Conservation (phyloP, 2,329 filamentous ascomycete species). For the Didymella segeticola region DNA sequence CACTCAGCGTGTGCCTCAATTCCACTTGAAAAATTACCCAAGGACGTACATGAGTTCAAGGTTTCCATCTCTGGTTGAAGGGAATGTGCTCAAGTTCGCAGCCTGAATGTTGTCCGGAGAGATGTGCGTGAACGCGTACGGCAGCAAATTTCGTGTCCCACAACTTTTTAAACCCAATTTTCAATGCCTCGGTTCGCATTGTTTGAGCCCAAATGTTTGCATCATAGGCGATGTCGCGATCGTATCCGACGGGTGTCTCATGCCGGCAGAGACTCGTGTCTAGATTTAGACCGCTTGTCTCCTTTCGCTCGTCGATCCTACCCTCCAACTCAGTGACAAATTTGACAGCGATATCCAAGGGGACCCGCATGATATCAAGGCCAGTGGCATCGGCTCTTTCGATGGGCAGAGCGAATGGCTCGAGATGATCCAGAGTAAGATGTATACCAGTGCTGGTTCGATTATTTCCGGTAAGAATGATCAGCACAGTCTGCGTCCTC, state of each 20-base stretch:
- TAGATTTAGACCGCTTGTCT: conserved; percentile 1
- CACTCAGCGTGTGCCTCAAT: conserved; percentile 10
- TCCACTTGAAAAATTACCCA: conserved; percentile 4
- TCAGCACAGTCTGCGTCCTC: conserved; percentile 15
- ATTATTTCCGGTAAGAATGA: conserved; percentile 13
- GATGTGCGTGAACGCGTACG: conserved; percentile 14
- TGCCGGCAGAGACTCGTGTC: conserved; percentile 18
- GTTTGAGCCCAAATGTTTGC: conserved; percentile 7
- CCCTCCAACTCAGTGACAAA: conserved; percentile 6
- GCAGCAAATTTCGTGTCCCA: conserved; percentile 12
- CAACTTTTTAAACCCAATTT: conserved; percentile 14
- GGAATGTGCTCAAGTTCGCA: conserved; percentile 8
- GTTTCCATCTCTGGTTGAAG: conserved; percentile 11
- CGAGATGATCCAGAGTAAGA: conserved; percentile 15
- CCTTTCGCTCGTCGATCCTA: conserved; percentile 15
- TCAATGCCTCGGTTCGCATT: conserved; percentile 15
- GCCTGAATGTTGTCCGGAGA: conserved; percentile 16
- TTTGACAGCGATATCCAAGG: conserved; percentile 6
- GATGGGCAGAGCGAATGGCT: conserved; percentile 20
- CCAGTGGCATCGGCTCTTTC: conserved; percentile 19
- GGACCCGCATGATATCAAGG: conserved; percentile 20
- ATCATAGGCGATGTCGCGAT: conserved; percentile 8
- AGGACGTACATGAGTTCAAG: conserved; percentile 1
- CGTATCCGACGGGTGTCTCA: conserved; percentile 10
- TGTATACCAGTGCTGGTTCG: conserved; percentile 3